Evolutionary conservation across 352 stramenopile species (phyloP), one percentile per base, ranked within the genome.

Genomic region (Phytophthora gonapodyides): DNA sequence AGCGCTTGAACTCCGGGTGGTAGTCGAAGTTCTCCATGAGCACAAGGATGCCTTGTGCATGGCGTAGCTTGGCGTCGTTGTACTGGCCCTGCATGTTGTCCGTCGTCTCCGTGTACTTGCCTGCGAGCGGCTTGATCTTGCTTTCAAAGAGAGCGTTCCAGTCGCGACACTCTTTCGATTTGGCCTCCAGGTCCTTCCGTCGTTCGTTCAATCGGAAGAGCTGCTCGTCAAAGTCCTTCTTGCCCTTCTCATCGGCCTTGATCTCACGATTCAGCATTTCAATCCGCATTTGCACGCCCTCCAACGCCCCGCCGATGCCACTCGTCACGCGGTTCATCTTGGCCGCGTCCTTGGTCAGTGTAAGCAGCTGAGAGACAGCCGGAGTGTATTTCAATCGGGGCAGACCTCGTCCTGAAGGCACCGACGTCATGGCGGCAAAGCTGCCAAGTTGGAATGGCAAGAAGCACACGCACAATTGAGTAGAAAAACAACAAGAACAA

Each of bases 1-100:
- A 89, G 47, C 86, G 87, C 64, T 96, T 96, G 72, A 93, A 97
- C 58, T 91, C 84, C 5, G 88, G 88, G 55, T 97, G 88, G 65
- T 97, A 96, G 57, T 94, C 83, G 48, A 97, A 97, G 50, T 96
- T 87, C 34, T 94, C 74, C 46, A 96, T 88, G 31, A 97, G 80
- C 52, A 97, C 80, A 36, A 80, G 57, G 33, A 97, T 87, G 35
- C 87, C 88, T 51, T 94, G 82, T 1, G 82, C 83, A 49, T 97
- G 88, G 31, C 89, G 82, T 12, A 83, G 54, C 57, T 96, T 96
- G 43, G 87, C 88, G n/a, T 93, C 82, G 38, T 93, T 83, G 64
- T 97, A 96, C 62, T 93, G 83, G 30, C 73, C 59, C 43, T 87
- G 73, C 80, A 96, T 96, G 44, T 71, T 62, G 49, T 78, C 71